phyloP scores from a whole-genome alignment of 805 yeast species.

The Ogataea populi-albae region DNA sequence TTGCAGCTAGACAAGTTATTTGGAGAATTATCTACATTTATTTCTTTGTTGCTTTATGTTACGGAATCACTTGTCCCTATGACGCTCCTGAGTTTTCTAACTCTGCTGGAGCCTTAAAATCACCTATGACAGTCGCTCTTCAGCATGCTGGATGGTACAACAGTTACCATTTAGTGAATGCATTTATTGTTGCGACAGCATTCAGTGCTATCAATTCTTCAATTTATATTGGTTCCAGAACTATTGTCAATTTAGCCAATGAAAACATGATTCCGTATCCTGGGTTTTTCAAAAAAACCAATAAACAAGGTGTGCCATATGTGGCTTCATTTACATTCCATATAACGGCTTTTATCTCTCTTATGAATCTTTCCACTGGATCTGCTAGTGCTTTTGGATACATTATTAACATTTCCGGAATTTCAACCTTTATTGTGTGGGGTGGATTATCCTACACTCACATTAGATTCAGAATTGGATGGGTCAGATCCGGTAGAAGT shows the following conservation, averaged over 20 bases:
- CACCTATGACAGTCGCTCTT: slow-evolving; percentile 79
- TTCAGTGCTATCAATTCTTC: slow-evolving; percentile 68
- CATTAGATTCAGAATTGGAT: slow-evolving; percentile 51
- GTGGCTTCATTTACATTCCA: slow-evolving; percentile 55
- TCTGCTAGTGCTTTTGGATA: slow-evolving; percentile 59
- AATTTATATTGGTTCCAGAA: slow-evolving; percentile 64
- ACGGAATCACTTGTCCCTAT: slow-evolving; percentile 45
- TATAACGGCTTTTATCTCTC: slow-evolving; percentile 51
- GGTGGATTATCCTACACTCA: slow-evolving; percentile 57
- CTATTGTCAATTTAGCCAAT: slow-evolving; percentile 60
- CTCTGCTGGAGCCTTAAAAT: slow-evolving; percentile 49
- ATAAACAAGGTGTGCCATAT: slow-evolving; percentile 60
- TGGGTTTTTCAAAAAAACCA: slow-evolving; percentile 47
- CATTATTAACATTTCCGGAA: slow-evolving; percentile 63
- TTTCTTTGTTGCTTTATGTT: slow-evolving; percentile 31
- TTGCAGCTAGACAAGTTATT: slow-evolving; percentile 34
- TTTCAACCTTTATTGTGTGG: slow-evolving; percentile 69
- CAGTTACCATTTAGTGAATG: slow-evolving; percentile 70
- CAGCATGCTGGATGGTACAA: slow-evolving; percentile 57
- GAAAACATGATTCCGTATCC: slow-evolving; percentile 41
- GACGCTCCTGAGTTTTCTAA: slow-evolving; percentile 41
- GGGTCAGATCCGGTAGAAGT: slow-evolving; percentile 40
- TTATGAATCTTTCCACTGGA: slow-evolving; percentile 57
- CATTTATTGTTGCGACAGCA: slow-evolving; percentile 49
- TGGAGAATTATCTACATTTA: slow-evolving; percentile 24